Evolutionary conservation across 139 green algal genomes (phyloP).

Genomic region (Edaphochlamys debaryana): DNA sequence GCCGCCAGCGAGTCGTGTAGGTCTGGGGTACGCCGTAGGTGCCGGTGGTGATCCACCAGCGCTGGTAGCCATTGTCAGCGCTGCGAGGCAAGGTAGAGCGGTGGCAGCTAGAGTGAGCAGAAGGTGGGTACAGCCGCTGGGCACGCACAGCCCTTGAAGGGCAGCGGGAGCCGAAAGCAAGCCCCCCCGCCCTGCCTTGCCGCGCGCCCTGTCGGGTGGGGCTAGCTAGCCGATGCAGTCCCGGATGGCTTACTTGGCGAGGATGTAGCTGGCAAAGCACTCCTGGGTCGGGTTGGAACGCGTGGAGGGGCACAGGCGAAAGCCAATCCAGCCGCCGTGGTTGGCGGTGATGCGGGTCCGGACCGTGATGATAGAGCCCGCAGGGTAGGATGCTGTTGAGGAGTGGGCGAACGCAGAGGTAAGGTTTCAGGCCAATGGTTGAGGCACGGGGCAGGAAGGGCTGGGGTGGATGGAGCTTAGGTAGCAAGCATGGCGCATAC

Average conservation of each 20-base stretch:
- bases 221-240: too few relatives aligned
- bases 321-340: conserved; percentile 1
- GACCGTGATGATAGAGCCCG: neutral
- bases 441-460: too few relatives aligned
- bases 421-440: too few relatives aligned
- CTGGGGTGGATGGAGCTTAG: too few relatives aligned
- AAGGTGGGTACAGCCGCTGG: too few relatives aligned
- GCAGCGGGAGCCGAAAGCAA: too few relatives aligned
- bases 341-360: neutral
- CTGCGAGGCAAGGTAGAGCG: too few relatives aligned
- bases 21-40: neutral
- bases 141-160: too few relatives aligned
- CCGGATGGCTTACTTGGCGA: conserved; percentile 1
- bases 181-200: too few relatives aligned
- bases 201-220: too few relatives aligned
- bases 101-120: too few relatives aligned
- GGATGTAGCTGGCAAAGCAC: neutral
- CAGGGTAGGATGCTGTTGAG: neutral
- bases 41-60: neutral
- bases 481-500: too few relatives aligned
- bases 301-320: neutral
- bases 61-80: neutral
- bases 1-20: conserved; percentile 7
- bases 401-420: neutral
- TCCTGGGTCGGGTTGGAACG: neutral